Conservation (phyloP, 2,329 filamentous ascomycete species). For the Diplodia corticola region DNA sequence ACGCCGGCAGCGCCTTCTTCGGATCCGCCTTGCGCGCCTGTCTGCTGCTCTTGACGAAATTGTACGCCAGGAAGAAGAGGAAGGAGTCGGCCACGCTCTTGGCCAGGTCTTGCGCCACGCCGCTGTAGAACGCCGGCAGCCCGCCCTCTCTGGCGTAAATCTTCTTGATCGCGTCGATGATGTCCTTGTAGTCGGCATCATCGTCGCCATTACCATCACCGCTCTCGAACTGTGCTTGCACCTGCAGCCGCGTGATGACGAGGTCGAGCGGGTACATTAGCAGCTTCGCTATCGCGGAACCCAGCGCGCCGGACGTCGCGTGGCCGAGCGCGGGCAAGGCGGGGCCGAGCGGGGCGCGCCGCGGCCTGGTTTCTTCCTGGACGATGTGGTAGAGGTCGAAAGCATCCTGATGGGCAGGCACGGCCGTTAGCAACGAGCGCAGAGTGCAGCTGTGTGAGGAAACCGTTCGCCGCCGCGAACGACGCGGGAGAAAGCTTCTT, state of each 20-base stretch:
- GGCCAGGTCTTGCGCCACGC: slow-evolving; percentile 44
- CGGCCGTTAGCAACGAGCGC: not conserved
- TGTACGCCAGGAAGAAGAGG: slow-evolving; percentile 84
- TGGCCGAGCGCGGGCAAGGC: slow-evolving; percentile 75
- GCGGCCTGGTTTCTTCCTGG: slow-evolving; percentile 36
- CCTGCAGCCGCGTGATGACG: slow-evolving; percentile 78
- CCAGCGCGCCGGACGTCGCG: slow-evolving; percentile 75
- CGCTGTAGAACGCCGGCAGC: slow-evolving; percentile 63
- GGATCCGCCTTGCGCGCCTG: slow-evolving; percentile 31
- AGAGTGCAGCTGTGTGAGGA: not conserved
- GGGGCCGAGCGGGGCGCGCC: slow-evolving; percentile 39
- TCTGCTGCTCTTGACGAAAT: slow-evolving; percentile 51
- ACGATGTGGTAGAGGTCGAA: slow-evolving; percentile 45
- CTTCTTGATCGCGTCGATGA: slow-evolving; percentile 68
- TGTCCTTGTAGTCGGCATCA: slow-evolving; percentile 60
- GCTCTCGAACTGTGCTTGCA: slow-evolving; percentile 62
- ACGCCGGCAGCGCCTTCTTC: slow-evolving; percentile 53
- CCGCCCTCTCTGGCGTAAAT: slow-evolving; percentile 75
- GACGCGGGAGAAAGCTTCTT: not conserved
- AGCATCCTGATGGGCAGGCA: slow-evolving; percentile 38
- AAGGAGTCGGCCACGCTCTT: slow-evolving; percentile 68
- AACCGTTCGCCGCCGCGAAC: not conserved
- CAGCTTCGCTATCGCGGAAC: slow-evolving; percentile 76
- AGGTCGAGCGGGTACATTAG: slow-evolving; percentile 79
- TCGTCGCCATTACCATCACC: slow-evolving; percentile 31